Evolutionary conservation across 108 stramenopile genomes (phyloP).

Genomic region (Pseudonitzschia multiseries): DNA sequence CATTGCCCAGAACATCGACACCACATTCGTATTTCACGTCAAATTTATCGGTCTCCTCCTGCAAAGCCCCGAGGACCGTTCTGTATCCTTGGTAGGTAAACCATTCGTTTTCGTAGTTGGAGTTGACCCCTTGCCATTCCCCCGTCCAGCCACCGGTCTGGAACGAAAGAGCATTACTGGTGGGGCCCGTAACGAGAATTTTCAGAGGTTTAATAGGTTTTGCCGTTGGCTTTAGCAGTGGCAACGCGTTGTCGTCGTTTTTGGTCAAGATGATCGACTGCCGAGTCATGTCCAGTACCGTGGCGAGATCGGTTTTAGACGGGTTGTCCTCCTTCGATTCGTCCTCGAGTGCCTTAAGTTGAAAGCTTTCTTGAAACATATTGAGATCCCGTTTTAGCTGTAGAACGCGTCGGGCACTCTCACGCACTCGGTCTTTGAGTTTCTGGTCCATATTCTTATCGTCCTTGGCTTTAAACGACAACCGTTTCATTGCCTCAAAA

Average conservation of each 20-base stretch:
- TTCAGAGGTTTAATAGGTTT: constrained; percentile 15
- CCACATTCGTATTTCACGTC: constrained; percentile 48
- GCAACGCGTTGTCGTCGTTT: constrained; percentile 49
- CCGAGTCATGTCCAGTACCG: constrained; percentile 56
- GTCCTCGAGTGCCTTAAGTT: background rate
- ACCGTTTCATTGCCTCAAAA: constrained; percentile 13
- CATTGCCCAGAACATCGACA: constrained; percentile 47
- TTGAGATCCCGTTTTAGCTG: constrained; percentile 67
- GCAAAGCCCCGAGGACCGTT: constrained; percentile 43
- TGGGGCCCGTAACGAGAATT: constrained; percentile 80
- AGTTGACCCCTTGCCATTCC: constrained; percentile 77
- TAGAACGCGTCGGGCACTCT: constrained; percentile 57
- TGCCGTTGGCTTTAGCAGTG: constrained; percentile 6
- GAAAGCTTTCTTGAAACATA: constrained; percentile 64
- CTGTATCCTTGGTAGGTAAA: constrained; percentile 38
- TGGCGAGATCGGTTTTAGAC: constrained; percentile 33
- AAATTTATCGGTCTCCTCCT: constrained; percentile 9
- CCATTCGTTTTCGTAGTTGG: constrained; percentile 37
- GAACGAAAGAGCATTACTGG: constrained; percentile 50
- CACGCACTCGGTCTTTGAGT: constrained; percentile 37
- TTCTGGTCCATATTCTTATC: background rate
- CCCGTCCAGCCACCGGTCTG: constrained; percentile 80
- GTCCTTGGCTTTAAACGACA: background rate
- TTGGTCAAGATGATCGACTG: constrained; percentile 66
- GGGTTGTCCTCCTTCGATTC: constrained; percentile 35